These are phyloP conservation scores for Lablab purpureus DNA, from an alignment of 306 rosid species.

Conservation along the genomic window DNA sequence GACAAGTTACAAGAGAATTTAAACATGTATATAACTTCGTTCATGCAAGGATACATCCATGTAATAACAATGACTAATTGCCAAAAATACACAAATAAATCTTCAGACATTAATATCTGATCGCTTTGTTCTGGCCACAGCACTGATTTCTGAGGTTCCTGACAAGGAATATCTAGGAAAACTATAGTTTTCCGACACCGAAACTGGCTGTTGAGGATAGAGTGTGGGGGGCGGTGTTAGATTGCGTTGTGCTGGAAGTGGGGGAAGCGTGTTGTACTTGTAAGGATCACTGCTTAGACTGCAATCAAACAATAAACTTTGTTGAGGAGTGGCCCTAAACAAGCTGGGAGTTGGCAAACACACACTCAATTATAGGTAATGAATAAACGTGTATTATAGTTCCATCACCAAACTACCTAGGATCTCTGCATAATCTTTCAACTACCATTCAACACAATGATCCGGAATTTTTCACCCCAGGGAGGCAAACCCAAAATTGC, in stretches of 20 bases:
- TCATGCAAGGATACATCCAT: slow-evolving; percentile 44
- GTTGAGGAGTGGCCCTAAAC: slow-evolving; percentile 36
- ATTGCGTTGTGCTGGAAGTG: slow-evolving; percentile 96
- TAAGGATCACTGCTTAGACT: slow-evolving; percentile 67
- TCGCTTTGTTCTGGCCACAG: slow-evolving; percentile 76
- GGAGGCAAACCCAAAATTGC: slow-evolving; percentile 7
- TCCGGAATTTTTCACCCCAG: background rate
- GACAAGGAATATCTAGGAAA: slow-evolving; percentile 76
- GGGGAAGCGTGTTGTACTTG: slow-evolving; percentile 84
- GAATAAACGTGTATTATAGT: background rate
- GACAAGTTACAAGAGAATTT: slow-evolving; percentile 48
- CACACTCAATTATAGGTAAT: background rate
- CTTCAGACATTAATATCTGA: slow-evolving; percentile 84
- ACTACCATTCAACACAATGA: slow-evolving; percentile 11
- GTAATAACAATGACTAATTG: slow-evolving; percentile 31
- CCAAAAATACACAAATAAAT: slow-evolving; percentile 32
- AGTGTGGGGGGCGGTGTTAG: slow-evolving; percentile 95
- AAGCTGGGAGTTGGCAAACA: slow-evolving; percentile 11
- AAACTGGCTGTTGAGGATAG: slow-evolving; percentile 97
- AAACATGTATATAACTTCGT: slow-evolving; percentile 41
- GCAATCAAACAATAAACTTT: slow-evolving; percentile 40
- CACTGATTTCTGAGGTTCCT: slow-evolving; percentile 66
- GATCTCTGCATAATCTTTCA: slow-evolving; percentile 15
- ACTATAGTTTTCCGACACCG: slow-evolving; percentile 72
- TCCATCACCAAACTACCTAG: slow-evolving; percentile 9